Evolutionary conservation across 1,284 basidiomycete species (phyloP), one percentile per base, ranked within the genome.

Genomic region (Puccinia coronata): DNA sequence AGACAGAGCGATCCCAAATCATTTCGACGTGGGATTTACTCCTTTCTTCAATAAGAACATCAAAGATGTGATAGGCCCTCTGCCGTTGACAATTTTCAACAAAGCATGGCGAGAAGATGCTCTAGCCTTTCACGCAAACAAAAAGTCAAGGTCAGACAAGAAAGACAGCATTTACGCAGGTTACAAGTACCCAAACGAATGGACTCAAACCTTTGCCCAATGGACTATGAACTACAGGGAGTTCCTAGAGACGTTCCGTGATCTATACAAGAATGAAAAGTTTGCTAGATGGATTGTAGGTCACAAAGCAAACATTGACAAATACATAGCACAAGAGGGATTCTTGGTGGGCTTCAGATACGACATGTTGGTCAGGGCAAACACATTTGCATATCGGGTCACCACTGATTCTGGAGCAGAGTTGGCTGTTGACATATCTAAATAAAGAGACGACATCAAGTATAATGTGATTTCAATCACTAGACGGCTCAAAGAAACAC

Each of bases 321-420:
- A 18, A 3, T n/a, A n/a, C n/a, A 73, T 73, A 34, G 39, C 57
- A 16, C 20, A 49, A n/a, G 28, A 72, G 5, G 31, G 23, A 23
- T 72, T 55, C 25, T 55, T 47, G 16, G 36, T 39, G 16, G 71
- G 34, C 11, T 57, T 73, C 39, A n/a, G 55, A 41, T 73, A 73
- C 18, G 71, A 73, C 18, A 47, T 73, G 3, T 16, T 14, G 2
- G 31, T 73, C 5, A 18, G 51, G 5, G 18, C 1, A 9, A 73
- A 73, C 34, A 12, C 47, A 11, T 73, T 59, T n/a, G 43, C 36
- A n/a, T 28, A 55, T n/a, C 9, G 51, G 34, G 55, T 59, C 8
- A 34, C 31, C 6, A 41, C n/a, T 6, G 25, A n/a, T 23, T 1
- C 11, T 16, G 49, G 28, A 57, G 16, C 8, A 73, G n/a, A 9